Base-by-base conservation (phyloP, 129 eudicot genomes). In the Oenanthe sinensis region DNA sequence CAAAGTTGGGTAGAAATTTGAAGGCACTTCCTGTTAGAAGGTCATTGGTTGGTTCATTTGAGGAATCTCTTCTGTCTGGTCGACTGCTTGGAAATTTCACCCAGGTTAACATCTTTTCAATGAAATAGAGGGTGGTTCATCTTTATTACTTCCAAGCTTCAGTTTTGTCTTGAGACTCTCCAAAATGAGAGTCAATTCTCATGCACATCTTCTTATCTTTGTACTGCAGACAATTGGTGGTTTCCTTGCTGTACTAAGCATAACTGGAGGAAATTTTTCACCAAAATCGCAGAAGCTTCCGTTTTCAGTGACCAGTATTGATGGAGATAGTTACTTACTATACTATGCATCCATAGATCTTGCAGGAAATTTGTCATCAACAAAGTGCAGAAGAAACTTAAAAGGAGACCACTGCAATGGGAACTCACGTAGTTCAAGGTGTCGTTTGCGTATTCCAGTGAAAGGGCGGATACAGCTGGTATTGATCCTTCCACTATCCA, bases 381-480 rank as follows among this genome's bases (percentile, higher is more conserved):
- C 49, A 58, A 83, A 60, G 60, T 71, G 47, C 62, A 73, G 81
- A 75, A 80, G 78, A 79, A 87, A 54, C 42, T 16, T 69, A 44
- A 79, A 69, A 77, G 81, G 48, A 20, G 42, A 79, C 83, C 65
- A 63, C 75, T 80, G 77, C 39, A 69, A 24, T 74, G 85, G 80
- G 62, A 91, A 86, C 77, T 76, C 82, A 62, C 85, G 50, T 60
- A 79, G 67, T 60, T 74, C 63, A 47, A 86, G 84, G 77, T 83
- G 85, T 80, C 93, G 96, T 62, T 80, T 92, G 79, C 94, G 93
- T 45, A 86, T 92, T 79, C 97, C 97, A 58, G 71, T 90, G 89
- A 92, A 92, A 85, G 97, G 97, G 75, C 96, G 96, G 52, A 87
- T 92, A 82, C 93, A 90, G 54, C 87, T 92, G 97, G 97, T 92